Evolutionary conservation across 768 basidiomycete genomes (phyloP).

Genomic region (Amanita phalloides): DNA sequence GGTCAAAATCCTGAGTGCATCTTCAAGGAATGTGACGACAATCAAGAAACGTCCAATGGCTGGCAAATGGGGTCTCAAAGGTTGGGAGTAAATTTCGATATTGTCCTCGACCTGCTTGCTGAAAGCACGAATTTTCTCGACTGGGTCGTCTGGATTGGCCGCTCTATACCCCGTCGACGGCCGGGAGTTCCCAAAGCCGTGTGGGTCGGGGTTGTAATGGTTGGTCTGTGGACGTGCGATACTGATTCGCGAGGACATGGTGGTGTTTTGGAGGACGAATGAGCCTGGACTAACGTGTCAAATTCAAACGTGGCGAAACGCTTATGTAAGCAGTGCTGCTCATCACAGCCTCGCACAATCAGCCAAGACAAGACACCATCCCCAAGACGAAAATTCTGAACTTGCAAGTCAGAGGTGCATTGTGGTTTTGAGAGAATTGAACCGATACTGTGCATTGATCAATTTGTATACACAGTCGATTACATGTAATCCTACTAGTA

Average conservation of each 20-base stretch:
- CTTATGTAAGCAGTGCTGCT: neutral
- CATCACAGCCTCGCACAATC: neutral
- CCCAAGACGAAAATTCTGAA: too few relatives aligned
- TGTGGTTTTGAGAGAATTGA: too few relatives aligned
- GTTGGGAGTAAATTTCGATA: constrained; percentile 87
- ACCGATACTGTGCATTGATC: too few relatives aligned
- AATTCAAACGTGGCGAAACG: constrained; percentile 35
- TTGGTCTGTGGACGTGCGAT: constrained; percentile 62
- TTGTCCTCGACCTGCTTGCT: constrained; percentile 81
- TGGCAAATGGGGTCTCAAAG: constrained; percentile 88
- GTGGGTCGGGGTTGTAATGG: constrained; percentile 61
- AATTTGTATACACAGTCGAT: too few relatives aligned
- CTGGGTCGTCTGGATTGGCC: constrained; percentile 71
- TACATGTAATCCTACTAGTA: too few relatives aligned
- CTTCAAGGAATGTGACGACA: constrained; percentile 97
- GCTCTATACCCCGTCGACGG: constrained; percentile 65
- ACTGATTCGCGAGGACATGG: constrained; percentile 77
- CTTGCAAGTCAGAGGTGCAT: too few relatives aligned
- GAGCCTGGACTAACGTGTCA: constrained; percentile 28
- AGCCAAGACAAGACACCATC: neutral
- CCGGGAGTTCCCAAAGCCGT: constrained; percentile 68
- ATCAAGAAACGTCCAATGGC: constrained; percentile 94
- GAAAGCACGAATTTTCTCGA: constrained; percentile 64
- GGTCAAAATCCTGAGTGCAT: constrained; percentile 84
- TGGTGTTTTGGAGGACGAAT: constrained; percentile 14